Base-by-base conservation (phyloP, 106 monocot genomes). In the Dioscorea zingiberensis region DNA sequence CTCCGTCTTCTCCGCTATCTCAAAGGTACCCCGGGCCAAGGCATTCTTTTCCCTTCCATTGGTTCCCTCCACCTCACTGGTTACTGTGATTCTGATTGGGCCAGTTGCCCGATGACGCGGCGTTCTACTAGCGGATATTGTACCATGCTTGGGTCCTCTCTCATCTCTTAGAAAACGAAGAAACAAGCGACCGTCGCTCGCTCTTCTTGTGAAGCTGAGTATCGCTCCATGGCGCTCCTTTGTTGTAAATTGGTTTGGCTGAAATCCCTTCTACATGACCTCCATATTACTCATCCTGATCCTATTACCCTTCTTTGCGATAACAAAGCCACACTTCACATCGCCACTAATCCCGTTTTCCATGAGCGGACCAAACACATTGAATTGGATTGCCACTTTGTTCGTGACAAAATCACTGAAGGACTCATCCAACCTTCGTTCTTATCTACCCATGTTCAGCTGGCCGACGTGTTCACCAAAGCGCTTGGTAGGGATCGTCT, bases 381-480 rank as follows among this genome's bases (percentile, higher is more conserved):
- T n/a, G n/a, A n/a, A n/a, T n/a, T n/a, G n/a, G n/a, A n/a, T n/a
- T n/a, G n/a, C n/a, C n/a, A n/a, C n/a, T n/a, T 77, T 48, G 46
- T 77, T 26, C 26, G 64, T 13, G 70, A 70, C 28, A 64, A 27
- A 44, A 13, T 77, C 6, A n/a, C 17, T 27, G 27, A 23, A 6
- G 70, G 64, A 7, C 11, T 65, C 1, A 57, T 77, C 25, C 7
- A 48, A 3, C 18, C 64, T 2, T 13, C 16, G 4, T 29, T 58
- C 56, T 4, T 64, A 1, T 18, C 48, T 11, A 46, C 25, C 0
- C 21, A 29, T 25, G 2, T 16, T 10, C 69, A 69, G 18, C 14
- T 69, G 30, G 69, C 25, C 2, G 63, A 76, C 47, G 44, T 69
- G 9, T 65, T 70, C 44, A 71, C 70, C 11, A 64, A 70, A 48